Base-by-base conservation (phyloP, 129 eudicot genomes). In the Flaveria linearis region DNA sequence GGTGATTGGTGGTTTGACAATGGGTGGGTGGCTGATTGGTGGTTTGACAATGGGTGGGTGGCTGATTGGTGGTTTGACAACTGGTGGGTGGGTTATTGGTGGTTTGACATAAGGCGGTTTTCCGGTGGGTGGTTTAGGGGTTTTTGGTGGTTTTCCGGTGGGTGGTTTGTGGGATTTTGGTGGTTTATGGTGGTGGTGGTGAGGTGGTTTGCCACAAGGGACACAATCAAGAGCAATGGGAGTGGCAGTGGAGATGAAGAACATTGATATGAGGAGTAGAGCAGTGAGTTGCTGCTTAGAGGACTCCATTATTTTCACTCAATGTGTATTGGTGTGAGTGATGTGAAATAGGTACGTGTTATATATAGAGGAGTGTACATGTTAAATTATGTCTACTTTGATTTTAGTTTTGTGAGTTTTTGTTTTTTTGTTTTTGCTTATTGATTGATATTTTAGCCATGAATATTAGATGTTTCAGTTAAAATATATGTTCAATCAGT, bases 211-310 rank as follows among this genome's bases (percentile, higher is more conserved):
- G 26, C 75, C 77, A 64, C 97, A 91, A 1, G 79, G 71, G 5
- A 80, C 93, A 81, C 96, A 92, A 23, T 82, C 97, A 71, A 83
- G 87, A 62, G 79, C 84, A 80, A 84, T 74, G 46, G 91, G 88
- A 58, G 83, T 76, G 72, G 87, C 87, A 16, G 51, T 76, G 42
- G 96, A 81, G 39, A 87, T 57, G 80, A 90, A 79, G 75, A 92
- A 75, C 84, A 89, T 85, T 62, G 87, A 92, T 61, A 92, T 72
- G 87, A 92, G 85, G 65, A 92, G 87, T 39, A 92, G 83, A 47
- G 93, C 85, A 56, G 88, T 82, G 80, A 87, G 81, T 57, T 89
- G 81, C 57, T 86, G 81, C 62, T 86, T 86, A 42, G 83, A 72
- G 75, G 90, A 76, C 72, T 83, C 86, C 88, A 85, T 85, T 41